Base-by-base conservation (phyloP, 1,139 yeast genomes). In the Sugiyamaella castrensis region DNA sequence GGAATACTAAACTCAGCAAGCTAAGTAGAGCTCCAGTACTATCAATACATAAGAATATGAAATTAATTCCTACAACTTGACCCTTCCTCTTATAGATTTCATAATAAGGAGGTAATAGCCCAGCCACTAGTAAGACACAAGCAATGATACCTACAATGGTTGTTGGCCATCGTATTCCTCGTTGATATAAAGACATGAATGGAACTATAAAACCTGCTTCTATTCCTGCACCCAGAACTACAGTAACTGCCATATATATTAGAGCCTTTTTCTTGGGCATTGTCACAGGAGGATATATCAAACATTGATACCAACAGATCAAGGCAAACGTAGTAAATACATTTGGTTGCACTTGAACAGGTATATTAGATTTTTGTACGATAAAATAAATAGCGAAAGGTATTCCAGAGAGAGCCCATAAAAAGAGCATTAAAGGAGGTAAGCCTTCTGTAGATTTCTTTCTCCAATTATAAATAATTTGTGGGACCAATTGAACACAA, bases 401-500 rank as follows among this genome's bases (percentile, higher is more conserved):
- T 0, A 87, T 74, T 2, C 92, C 95, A 51, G 94, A 82, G 1
- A 79, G 72, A 0, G 88, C 83, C 96, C 96, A 89, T 33, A 88
- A 67, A 51, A 87, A 77, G 79, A 87, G 75, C 96, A 89, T 88
- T 37, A 76, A 16, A 1, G 92, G 88, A 0, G 95, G 96, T 11
- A 89, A 68, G 0, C 98, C 97, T 37, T 82, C 85, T 54, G 95
- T 85, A 62, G 87, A 79, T 60, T 89, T 88, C n/a, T 75, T 75
- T 49, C 73, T 72, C 69, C 76, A 87, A 64, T 91, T 89, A 62
- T 81, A 72, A 47, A 81, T 72, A 46, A 89, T 82, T 65, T 89
- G 98, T 2, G 98, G 97, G 1, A 87, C 74, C 57, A 89, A 71
- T 67, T 91, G 97, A 55, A 89, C 71, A 66, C 96, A 89, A 96